Evolutionary conservation across 768 basidiomycete genomes (phyloP).

Genomic region (Lactarius trivialis): DNA sequence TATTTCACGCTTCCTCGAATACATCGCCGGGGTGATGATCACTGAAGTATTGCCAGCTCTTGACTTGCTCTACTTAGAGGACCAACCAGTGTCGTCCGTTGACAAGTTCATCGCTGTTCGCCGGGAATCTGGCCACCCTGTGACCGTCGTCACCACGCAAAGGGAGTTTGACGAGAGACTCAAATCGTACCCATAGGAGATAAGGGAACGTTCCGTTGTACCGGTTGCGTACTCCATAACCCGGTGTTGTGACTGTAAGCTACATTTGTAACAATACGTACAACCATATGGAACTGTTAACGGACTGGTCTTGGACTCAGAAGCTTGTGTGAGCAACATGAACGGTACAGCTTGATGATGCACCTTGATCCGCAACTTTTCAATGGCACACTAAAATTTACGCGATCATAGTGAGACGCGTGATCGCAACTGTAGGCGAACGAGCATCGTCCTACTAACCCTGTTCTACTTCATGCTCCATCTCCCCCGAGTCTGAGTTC

Average conservation of each 20-base stretch:
- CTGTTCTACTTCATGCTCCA: slow-evolving; percentile 39
- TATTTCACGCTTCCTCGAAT: neutral
- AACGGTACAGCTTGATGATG: too few species aligned
- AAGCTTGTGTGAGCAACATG: too few species aligned
- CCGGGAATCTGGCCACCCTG: neutral
- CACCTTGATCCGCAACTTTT: too few species aligned
- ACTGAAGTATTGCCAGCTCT: neutral
- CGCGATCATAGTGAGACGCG: neutral
- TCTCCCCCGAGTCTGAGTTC: slow-evolving; percentile 41
- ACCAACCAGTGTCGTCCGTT: neutral
- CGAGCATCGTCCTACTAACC: slow-evolving; percentile 25
- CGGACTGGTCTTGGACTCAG: too few species aligned
- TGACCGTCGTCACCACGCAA: neutral
- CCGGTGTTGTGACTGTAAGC: neutral
- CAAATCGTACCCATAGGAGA: too few species aligned
- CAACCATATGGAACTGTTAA: too few species aligned
- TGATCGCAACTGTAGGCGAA: slow-evolving; percentile 14
- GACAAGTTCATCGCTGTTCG: neutral
- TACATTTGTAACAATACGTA: too few species aligned
- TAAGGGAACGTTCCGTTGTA: neutral
- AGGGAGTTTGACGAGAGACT: neutral
- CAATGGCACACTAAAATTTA: neutral
- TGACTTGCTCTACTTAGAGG: neutral
- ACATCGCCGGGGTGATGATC: neutral
- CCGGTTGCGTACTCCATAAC: neutral